Conservation (phyloP, 352 stramenopile genomes). For the Phytophthora idaei region DNA sequence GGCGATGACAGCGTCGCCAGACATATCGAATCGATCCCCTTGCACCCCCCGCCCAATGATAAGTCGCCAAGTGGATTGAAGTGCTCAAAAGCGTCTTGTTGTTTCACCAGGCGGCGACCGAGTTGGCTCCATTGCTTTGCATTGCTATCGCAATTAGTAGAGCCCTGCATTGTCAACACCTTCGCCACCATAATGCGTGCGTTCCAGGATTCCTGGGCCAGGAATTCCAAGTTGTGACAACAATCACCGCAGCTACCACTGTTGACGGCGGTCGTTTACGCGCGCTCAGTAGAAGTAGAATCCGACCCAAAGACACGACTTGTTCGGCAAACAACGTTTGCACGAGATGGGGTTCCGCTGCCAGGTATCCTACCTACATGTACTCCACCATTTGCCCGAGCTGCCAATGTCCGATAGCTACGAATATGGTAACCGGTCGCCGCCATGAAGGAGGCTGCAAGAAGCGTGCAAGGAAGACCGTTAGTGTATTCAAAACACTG, state of each 20-base stretch:
- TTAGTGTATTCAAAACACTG: background rate
- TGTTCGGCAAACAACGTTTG: too few species aligned
- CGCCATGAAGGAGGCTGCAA: background rate
- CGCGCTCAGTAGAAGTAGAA: background rate
- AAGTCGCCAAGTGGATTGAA: conserved; percentile 32
- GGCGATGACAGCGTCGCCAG: background rate
- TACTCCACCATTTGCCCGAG: background rate
- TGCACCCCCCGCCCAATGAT: conserved; percentile 15
- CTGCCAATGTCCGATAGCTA: background rate
- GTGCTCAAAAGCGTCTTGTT: conserved; percentile 19
- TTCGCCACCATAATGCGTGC: background rate
- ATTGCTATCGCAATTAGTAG: background rate
- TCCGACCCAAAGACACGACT: conserved; percentile 10
- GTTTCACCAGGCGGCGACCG: background rate
- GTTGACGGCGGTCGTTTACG: background rate
- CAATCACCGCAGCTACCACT: background rate
- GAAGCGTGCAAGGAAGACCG: background rate
- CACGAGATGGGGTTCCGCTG: conserved; percentile 16
- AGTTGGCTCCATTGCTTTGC: background rate
- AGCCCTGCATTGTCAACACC: background rate
- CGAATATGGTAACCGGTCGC: background rate
- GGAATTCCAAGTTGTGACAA: background rate
- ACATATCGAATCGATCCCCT: conserved; percentile 6
- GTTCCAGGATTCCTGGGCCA: background rate
- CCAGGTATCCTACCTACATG: background rate